phyloP scores from a whole-genome alignment of 768 basidiomycete genomes.

The Rhizopogon salebrosus region DNA sequence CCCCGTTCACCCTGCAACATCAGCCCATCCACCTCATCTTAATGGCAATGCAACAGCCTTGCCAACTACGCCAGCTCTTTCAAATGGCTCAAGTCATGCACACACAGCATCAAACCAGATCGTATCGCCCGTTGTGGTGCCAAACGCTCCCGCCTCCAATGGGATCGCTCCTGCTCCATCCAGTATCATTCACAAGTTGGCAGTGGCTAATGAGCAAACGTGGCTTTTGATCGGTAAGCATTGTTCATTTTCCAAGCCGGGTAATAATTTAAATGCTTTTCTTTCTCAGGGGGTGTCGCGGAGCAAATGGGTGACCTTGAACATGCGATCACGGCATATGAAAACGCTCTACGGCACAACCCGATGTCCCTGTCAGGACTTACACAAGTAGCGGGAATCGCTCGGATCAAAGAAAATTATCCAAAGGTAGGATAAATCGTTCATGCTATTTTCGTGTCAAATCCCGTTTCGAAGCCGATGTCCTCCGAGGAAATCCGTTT shows the following conservation, averaged over 20 bases:
- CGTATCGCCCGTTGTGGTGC: conserved; percentile 45
- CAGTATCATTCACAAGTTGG: conserved; percentile 68
- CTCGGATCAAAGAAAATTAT: conserved; percentile 96
- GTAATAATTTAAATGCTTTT: conserved; percentile 13
- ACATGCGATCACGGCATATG: conserved; percentile 89
- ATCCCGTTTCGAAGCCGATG: conserved; percentile 22
- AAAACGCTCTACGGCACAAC: conserved; percentile 93
- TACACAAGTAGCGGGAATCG: conserved; percentile 92
- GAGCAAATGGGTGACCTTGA: conserved; percentile 95
- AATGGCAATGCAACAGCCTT: conserved; percentile 44
- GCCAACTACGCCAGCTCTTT: conserved; percentile 40
- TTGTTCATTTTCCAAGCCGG: conserved; percentile 1
- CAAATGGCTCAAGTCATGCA: conserved; percentile 39
- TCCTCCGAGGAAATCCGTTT: conserved; percentile 26
- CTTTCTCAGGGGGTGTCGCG: conserved; percentile 76
- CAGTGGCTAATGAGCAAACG: conserved; percentile 87
- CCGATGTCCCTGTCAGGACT: conserved; percentile 86
- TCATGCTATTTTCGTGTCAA: conserved; percentile 16
- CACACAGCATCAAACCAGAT: conserved; percentile 30
- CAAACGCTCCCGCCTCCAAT: conserved; percentile 23
- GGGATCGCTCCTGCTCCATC: conserved; percentile 21
- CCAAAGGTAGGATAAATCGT: conserved; percentile 60
- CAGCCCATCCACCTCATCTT: conserved; percentile 38
- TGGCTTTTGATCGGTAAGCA: conserved; percentile 87
- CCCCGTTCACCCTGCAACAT: conserved; percentile 28